A percentile compares a stretch with the other conserved stretches of the same genome.
Conservation (phyloP, 2,329 filamentous ascomycete genomes). For the Cladophialophora carrionii region DNA sequence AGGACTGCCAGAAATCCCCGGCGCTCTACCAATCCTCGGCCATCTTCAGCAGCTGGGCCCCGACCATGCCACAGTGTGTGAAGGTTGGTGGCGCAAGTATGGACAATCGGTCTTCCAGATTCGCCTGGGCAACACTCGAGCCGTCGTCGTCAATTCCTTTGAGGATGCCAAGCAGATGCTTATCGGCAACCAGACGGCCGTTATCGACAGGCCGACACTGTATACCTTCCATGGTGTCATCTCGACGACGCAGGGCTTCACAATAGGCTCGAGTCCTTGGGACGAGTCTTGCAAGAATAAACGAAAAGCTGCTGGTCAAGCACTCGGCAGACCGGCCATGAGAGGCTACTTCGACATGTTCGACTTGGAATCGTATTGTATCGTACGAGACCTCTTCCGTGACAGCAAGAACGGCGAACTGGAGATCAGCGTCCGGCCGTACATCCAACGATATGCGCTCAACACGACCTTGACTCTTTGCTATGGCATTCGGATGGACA, state of each 20-base stretch:
- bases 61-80: constrained; percentile 57
- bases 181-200: constrained; percentile 71
- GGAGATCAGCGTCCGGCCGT: constrained; percentile 67
- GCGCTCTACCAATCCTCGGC: constrained; percentile 59
- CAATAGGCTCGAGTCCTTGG: constrained; percentile 78
- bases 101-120: constrained; percentile 62
- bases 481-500: constrained; percentile 73
- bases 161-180: constrained; percentile 68
- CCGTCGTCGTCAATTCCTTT: constrained; percentile 74
- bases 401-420: constrained; percentile 62
- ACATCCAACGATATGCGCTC: constrained; percentile 71
- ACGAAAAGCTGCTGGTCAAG: constrained; percentile 72
- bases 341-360: constrained; percentile 76
- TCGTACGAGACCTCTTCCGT: constrained; percentile 67
- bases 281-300: constrained; percentile 73
- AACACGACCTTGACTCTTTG: constrained; percentile 74
- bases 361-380: constrained; percentile 70
- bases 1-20: constrained; percentile 60
- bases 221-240: constrained; percentile 78
- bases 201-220: constrained; percentile 72
- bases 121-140: constrained; percentile 52
- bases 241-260: constrained; percentile 72
- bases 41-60: constrained; percentile 61
- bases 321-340: constrained; percentile 70
- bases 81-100: constrained; percentile 59